A percentile compares a stretch with the other conserved stretches of the same genome.
These are phyloP conservation scores for Mikania micrantha DNA, from an alignment of 129 eudicot genomes.

Conservation along the genomic window DNA sequence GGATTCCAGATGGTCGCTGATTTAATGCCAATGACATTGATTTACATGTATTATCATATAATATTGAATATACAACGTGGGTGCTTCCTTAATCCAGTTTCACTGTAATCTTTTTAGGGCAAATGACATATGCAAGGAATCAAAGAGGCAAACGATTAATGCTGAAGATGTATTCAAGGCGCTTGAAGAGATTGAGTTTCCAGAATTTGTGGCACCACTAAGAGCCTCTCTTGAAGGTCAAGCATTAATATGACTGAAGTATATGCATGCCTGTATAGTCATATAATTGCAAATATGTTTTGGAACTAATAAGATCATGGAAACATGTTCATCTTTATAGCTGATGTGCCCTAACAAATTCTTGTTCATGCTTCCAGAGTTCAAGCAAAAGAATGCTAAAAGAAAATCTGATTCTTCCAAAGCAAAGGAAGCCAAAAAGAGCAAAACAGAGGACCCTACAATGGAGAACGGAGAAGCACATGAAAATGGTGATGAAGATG, in stretches of 20 bases:
- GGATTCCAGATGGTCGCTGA: too few relatives aligned
- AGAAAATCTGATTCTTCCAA: slow-evolving; percentile 59
- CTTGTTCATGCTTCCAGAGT: slow-evolving; percentile 35
- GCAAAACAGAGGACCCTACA: slow-evolving; percentile 48
- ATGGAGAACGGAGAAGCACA: slow-evolving; percentile 9
- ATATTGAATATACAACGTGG: too few relatives aligned
- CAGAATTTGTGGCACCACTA: slow-evolving; percentile 70
- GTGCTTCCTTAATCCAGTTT: background rate
- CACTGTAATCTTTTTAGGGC: slow-evolving; percentile 47
- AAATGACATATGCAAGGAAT: slow-evolving; percentile 81
- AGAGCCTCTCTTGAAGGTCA: slow-evolving; percentile 67
- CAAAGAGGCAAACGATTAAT: slow-evolving; percentile 71
- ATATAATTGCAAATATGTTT: too few relatives aligned
- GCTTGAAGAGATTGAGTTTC: slow-evolving; percentile 87
- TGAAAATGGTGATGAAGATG: slow-evolving; percentile 16
- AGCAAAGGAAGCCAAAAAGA: slow-evolving; percentile 60
- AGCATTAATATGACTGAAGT: background rate
- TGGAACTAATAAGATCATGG: too few relatives aligned
- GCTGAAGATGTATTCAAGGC: slow-evolving; percentile 90
- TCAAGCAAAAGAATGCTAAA: slow-evolving; percentile 53
- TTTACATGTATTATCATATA: too few relatives aligned
- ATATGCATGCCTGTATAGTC: too few relatives aligned
- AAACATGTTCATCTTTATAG: background rate
- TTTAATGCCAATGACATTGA: too few relatives aligned
- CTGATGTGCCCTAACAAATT: background rate